phyloP scores from a whole-genome alignment of 768 basidiomycete species.

The Boletus subparvulus region DNA sequence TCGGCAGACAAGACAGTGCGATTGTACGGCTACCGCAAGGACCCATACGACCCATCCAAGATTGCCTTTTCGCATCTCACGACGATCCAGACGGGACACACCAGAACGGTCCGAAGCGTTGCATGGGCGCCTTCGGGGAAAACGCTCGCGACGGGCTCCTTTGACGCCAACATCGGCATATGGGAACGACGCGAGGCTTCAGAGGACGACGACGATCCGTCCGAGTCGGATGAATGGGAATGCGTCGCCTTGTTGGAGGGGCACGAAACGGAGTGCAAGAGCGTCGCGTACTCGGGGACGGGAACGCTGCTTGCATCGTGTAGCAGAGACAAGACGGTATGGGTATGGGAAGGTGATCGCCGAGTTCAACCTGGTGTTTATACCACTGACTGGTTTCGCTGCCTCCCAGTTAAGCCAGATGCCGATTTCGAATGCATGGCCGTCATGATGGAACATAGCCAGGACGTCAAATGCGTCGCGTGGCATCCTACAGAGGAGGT shows the following conservation, averaged over 20 bases:
- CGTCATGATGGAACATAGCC: slow-evolving; percentile 94
- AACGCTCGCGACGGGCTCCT: slow-evolving; percentile 88
- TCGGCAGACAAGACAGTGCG: slow-evolving; percentile 93
- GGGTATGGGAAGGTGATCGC: slow-evolving; percentile 93
- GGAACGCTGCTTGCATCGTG: slow-evolving; percentile 87
- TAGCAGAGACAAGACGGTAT: slow-evolving; percentile 95
- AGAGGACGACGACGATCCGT: slow-evolving; percentile 36
- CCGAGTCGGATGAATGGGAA: slow-evolving; percentile 70
- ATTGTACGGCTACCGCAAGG: slow-evolving; percentile 64
- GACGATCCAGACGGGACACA: slow-evolving; percentile 80
- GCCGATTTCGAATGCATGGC: slow-evolving; percentile 92
- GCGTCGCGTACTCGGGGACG: slow-evolving; percentile 78
- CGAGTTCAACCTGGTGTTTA: not conserved
- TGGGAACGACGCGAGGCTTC: slow-evolving; percentile 70
- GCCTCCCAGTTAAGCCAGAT: slow-evolving; percentile 74
- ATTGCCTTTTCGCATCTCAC: slow-evolving; percentile 48
- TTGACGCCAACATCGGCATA: slow-evolving; percentile 88
- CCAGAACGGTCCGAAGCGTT: slow-evolving; percentile 81
- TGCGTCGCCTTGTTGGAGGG: slow-evolving; percentile 86
- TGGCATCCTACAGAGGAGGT: slow-evolving; percentile 98
- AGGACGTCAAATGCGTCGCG: slow-evolving; percentile 92
- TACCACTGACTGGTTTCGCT: not conserved
- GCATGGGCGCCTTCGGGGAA: slow-evolving; percentile 89
- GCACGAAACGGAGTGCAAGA: slow-evolving; percentile 96
- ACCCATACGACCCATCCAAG: slow-evolving; percentile 26